These are phyloP conservation scores for Sanghuangporus sanghuang DNA, from an alignment of 1,284 basidiomycete genomes.

Conservation along the genomic window DNA sequence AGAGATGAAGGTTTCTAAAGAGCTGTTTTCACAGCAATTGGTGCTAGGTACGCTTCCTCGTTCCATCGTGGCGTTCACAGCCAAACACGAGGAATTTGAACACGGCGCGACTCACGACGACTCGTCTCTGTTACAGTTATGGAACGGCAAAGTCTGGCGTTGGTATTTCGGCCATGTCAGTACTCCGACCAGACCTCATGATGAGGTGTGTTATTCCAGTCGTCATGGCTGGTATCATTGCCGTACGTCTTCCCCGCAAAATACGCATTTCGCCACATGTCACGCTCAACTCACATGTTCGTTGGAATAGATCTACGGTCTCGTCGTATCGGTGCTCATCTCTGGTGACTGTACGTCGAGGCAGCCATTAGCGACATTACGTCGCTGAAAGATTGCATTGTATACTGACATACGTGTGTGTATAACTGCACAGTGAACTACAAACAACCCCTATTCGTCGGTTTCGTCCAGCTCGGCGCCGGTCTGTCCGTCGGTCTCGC, in stretches of 20 bases:
- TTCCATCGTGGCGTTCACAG: constrained; percentile 13
- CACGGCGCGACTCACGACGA: constrained; percentile 6
- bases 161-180: constrained; percentile 98
- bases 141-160: constrained; percentile 99
- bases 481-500: constrained; percentile 91
- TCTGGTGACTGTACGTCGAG: constrained; percentile 49
- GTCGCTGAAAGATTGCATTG: too few relatives aligned
- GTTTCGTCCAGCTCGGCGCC: constrained; percentile 93
- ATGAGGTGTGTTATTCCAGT: constrained; percentile 96
- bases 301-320: constrained; percentile 48
- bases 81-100: background rate
- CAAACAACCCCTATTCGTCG: constrained; percentile 72
- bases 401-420: too few relatives aligned
- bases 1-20: background rate
- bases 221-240: constrained; percentile 83
- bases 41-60: constrained; percentile 51
- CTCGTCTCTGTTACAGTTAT: constrained; percentile 45
- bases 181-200: constrained; percentile 91
- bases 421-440: constrained; percentile 19
- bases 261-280: background rate
- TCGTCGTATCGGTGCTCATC: constrained; percentile 75
- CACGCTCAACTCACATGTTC: background rate
- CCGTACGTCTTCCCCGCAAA: constrained; percentile 30
- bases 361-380: constrained; percentile 14
- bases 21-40: constrained; percentile 46